Conservation (phyloP, 345 rosid species). For the Jatropha curcas region DNA sequence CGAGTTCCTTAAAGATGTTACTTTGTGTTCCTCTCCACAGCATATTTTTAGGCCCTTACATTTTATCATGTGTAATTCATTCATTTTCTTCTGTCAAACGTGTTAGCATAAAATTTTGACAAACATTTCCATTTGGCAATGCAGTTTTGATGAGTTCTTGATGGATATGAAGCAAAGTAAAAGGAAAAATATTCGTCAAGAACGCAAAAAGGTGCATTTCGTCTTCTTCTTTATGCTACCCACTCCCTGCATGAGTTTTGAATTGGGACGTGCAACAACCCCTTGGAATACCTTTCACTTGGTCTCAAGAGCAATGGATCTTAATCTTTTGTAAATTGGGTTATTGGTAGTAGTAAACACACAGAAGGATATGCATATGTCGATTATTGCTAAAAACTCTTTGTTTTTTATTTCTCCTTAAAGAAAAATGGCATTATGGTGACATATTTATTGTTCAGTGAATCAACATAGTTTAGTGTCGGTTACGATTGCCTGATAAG, state of each 20-base stretch:
- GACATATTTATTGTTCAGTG: not conserved
- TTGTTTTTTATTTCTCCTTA: not conserved
- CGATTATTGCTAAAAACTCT: not conserved
- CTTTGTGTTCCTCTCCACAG: not conserved
- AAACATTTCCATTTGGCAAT: slow-evolving; percentile 15
- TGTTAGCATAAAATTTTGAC: slow-evolving; percentile 14
- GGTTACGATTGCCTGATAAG: not conserved
- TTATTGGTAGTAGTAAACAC: not conserved
- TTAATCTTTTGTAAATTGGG: not conserved
- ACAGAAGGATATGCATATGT: not conserved
- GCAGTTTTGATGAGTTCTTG: slow-evolving; percentile 93
- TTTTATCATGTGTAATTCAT: slow-evolving; percentile 1
- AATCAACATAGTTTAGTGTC: not conserved
- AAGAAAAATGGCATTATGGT: not conserved
- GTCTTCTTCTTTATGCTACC: not conserved
- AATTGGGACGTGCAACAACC: not conserved
- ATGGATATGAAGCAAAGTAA: slow-evolving; percentile 95
- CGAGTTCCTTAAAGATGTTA: not conserved
- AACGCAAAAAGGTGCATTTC: slow-evolving; percentile 79
- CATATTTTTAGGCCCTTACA: not conserved
- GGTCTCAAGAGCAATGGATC: not conserved
- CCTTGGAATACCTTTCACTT: not conserved
- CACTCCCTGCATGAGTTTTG: not conserved
- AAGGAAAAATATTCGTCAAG: slow-evolving; percentile 88
- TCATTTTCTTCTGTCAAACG: not conserved